Base-by-base conservation (phyloP, 1,284 basidiomycete genomes). In the Moesziomyces globuligerus region DNA sequence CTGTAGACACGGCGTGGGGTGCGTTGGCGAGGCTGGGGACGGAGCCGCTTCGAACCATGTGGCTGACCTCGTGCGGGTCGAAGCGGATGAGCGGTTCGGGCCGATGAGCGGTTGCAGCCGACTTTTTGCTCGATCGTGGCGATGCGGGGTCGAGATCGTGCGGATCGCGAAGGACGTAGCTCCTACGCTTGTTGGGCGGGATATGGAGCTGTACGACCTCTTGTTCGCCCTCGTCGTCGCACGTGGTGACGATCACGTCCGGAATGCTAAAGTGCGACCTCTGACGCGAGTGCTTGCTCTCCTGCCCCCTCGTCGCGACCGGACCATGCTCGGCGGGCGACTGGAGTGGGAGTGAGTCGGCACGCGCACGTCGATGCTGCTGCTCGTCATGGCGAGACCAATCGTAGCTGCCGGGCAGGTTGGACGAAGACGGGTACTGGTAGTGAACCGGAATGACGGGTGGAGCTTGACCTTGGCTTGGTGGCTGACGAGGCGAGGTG, bases 251-350 rank as follows among this genome's bases (percentile, higher is more conserved):
- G 28, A 74, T 55, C n/a, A 78, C 74, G 32, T 78, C 75, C 4
- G 75, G 75, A 17, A 78, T 78, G 32, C 64, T 69, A 28, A 78
- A 78, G 41, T 78, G 75, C 1, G 74, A 76, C 23, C 75, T 64
- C 9, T 60, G 58, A 5, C 74, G 62, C 8, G 50, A 49, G 38
- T 77, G 68, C 21, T 67, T 34, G n/a, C n/a, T 4, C 32, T 17
- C 32, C 10, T 7, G 32, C 32, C 15, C 32, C 15, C 4, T 17
- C 17, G 15, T 34, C 32, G 32, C 15, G 15, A 4, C 32, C 15
- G 15, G 13, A 17, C 15, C 32, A 34, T 34, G 32, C 15, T 39
- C 18, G 24, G 20, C 24, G 17, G 23, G 32, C 21, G 52, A 41
- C 3, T 62, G 24, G 8, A 56, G 38, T 2, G 61, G 61, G 1